Evolutionary conservation across 1,284 basidiomycete species (phyloP), one percentile per base, ranked within the genome.

Genomic region (Cryptococcus jaspeensis): DNA sequence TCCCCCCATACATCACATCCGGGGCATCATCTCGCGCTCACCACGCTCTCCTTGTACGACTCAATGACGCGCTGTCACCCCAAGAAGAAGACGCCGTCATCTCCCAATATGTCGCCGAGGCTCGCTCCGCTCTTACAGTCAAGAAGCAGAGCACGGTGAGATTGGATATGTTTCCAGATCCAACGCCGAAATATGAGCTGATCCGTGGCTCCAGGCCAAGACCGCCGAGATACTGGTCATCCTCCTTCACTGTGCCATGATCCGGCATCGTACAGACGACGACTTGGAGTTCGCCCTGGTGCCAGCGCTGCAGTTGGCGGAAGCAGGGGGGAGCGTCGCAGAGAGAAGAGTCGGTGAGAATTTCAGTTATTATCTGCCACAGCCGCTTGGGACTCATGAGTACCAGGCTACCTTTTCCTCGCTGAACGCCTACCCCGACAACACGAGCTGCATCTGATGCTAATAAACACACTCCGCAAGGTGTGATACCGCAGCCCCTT

Each of bases 381-480:
- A 1, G 7, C 40, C 45, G n/a, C n/a, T n/a, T 7, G 16, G 9
- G 11, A 25, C 12, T 40, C 18, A 44, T 52, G n/a, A 37, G 20
- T 20, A 16, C 15, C 32, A 73, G 76, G 75, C 2, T 78, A 78
- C 52, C 53, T 70, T 5, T 76, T 66, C 52, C 65, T 78, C 36
- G 50, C 54, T 23, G 72, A 76, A 50, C 53, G 61, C 15, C 55
- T 76, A 8, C 66, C 67, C 1, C 48, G 53, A 9, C 62, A 51
- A 0, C 69, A 78, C 54, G 75, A 78, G 51, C 66, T 76, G 18
- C 54, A 60, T 0, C 59, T 78, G 38, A 59, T 78, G 55, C 57
- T 76, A 4, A 70, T 76, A 64, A 78, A 78, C 55, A 76, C 75
- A 3, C 67, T 78, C 8, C 67, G 73, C 18, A 78, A 78, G 66